Evolutionary conservation across 2,329 filamentous ascomycete species (phyloP).

Genomic region (Hysterium pulicare): DNA sequence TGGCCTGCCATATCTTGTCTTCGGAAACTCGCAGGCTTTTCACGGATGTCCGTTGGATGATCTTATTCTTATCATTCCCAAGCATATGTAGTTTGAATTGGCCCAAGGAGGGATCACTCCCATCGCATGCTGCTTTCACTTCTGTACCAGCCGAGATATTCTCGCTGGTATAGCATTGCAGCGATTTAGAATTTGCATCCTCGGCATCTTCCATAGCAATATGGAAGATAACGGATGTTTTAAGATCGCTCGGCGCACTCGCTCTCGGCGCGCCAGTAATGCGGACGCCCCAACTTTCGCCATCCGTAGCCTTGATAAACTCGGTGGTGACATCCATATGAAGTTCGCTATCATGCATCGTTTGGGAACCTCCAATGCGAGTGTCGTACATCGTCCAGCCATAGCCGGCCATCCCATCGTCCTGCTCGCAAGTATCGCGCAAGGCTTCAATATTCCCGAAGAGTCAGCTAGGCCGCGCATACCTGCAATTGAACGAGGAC

Average conservation of each 20-base stretch:
- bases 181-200: slow-evolving; percentile 67
- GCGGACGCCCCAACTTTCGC: slow-evolving; percentile 80
- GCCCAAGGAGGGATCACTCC: too few relatives aligned
- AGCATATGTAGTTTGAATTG: slow-evolving; percentile 66
- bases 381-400: slow-evolving; percentile 97
- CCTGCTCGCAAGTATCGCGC: slow-evolving; percentile 93
- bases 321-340: slow-evolving; percentile 83
- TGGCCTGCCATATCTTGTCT: slow-evolving; percentile 74
- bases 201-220: slow-evolving; percentile 70
- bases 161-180: too few relatives aligned
- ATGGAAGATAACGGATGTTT: slow-evolving; percentile 78
- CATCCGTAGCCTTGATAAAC: slow-evolving; percentile 86
- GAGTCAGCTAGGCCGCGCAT: too few relatives aligned
- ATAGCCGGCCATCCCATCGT: slow-evolving; percentile 88
- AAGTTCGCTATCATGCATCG: slow-evolving; percentile 83
- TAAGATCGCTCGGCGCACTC: slow-evolving; percentile 61
- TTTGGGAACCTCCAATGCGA: slow-evolving; percentile 77
- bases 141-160: too few relatives aligned
- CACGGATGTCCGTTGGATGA: slow-evolving; percentile 66
- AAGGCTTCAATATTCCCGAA: too few relatives aligned
- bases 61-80: slow-evolving; percentile 55
- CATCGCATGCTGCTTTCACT: too few relatives aligned
- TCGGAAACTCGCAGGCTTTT: slow-evolving; percentile 62
- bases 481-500: too few relatives aligned
- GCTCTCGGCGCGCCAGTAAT: slow-evolving; percentile 74